Base-by-base conservation (phyloP, 164 flowering plant species). In the Aristolochia californica region DNA sequence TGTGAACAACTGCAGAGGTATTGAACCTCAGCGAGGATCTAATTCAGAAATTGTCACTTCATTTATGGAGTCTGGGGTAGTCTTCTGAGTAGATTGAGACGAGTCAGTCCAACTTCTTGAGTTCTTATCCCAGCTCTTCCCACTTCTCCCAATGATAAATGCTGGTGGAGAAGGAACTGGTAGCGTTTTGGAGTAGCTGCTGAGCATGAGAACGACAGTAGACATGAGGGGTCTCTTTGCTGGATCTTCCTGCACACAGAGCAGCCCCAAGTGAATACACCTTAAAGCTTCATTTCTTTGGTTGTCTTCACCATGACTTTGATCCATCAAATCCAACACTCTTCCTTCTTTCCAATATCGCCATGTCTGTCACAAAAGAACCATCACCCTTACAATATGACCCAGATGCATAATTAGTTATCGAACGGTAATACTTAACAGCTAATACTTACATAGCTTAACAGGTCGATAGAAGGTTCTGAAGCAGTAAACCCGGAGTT, bases 191-290 rank as follows among this genome's bases (percentile, higher is more conserved):
- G 79, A 72, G 57, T 24, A 48, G 62, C 71, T 72, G 23, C 43
- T 66, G 53, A 83, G 78, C 83, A 78, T 75, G 5, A 72, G 57
- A 43, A 62, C 60, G 4, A 80, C 62, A 13, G 66, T 20, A 3
- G 70, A 70, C 82, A 83, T 78, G n/a, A 68, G 72, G 22, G 85
- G 88, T 59, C 83, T 68, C 1, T 51, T 45, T 0, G 45, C 66
- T 8, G 40, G 58, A 53, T 67, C 60, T 66, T 78, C 74, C 60
- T 78, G 78, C 21, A 74, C 78, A 40, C 84, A 79, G 10, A 79
- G 55, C 25, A 78, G 60, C 0, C 70, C 83, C 11, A 80, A 67
- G 49, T 79, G 84, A 13, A 75, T 65, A 70, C 81, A 59, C 61
- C 75, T 66, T 60, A 68, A 21, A 4, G 72, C 66, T 67, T 80